phyloP scores from a whole-genome alignment of 306 rosid species.

The Castanea crenata region DNA sequence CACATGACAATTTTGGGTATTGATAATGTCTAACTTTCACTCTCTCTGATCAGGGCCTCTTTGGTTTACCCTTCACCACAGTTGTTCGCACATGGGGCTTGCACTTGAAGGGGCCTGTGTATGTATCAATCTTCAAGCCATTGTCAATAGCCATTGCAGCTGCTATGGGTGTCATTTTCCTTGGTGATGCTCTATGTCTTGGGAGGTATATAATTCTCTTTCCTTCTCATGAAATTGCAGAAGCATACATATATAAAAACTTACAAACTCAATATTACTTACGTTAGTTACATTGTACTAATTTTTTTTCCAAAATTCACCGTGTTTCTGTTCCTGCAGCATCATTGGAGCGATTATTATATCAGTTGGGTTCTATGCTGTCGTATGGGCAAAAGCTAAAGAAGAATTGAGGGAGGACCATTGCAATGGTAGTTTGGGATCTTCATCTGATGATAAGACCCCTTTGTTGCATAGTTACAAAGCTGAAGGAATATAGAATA shows the following conservation, averaged over 20 bases:
- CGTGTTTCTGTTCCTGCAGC: slow-evolving; percentile 18
- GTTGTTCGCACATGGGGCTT: slow-evolving; percentile 39
- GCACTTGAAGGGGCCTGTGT: slow-evolving; percentile 29
- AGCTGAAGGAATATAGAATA: neutral
- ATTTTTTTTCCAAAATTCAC: neutral
- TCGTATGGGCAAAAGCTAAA: slow-evolving; percentile 55
- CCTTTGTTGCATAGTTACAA: slow-evolving; percentile 35
- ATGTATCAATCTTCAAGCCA: slow-evolving; percentile 29
- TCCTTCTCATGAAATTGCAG: too few relatives aligned
- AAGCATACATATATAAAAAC: too few relatives aligned
- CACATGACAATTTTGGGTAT: neutral
- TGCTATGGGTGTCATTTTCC: slow-evolving; percentile 26
- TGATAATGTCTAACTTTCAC: neutral
- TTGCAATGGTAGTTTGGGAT: neutral
- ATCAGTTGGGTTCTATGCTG: slow-evolving; percentile 52
- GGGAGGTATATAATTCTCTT: slow-evolving; percentile 20
- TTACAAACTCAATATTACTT: too few relatives aligned
- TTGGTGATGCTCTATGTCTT: slow-evolving; percentile 29
- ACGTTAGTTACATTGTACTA: too few relatives aligned
- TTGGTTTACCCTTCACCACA: slow-evolving; percentile 24
- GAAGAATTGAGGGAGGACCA: slow-evolving; percentile 15
- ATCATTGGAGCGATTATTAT: slow-evolving; percentile 47
- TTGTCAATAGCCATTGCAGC: slow-evolving; percentile 39
- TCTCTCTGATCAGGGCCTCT: slow-evolving; percentile 23
- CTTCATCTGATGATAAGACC: slow-evolving; percentile 1